Base-by-base conservation (phyloP, 495 filamentous ascomycete species). In the Diplogelasinospora grovesii region DNA sequence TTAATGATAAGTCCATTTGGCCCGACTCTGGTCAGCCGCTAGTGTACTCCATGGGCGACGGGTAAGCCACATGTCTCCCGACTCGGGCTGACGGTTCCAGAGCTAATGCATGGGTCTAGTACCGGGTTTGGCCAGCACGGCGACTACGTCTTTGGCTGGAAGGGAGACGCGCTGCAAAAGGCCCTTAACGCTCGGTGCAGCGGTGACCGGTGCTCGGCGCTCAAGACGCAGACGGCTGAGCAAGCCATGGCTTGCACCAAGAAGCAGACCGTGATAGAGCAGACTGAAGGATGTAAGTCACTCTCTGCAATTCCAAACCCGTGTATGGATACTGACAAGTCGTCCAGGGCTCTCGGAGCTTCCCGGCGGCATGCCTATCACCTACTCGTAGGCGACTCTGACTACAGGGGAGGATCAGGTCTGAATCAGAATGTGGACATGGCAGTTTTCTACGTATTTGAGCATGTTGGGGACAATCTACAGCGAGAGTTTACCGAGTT, bases 81-180 rank as follows among this genome's bases (percentile, higher is more conserved):
- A 76, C 54, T 78, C 77, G 50, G 54, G 15, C 22, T 39, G 6
- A 28, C 24, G 0, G 26, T 8, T 20, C 2, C n/a, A n/a, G n/a
- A n/a, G n/a, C n/a, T n/a, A n/a, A n/a, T n/a, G n/a, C n/a, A 20
- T 11, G 4, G 3, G 35, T 11, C n/a, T 24, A 59, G 56, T 0
- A 59, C 58, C 40, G 67, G 69, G 2, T 61, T 60, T 31, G 68
- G 67, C 18, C 59, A 65, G 21, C 69, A 71, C 43, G 69, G 67
- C 18, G 69, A 73, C 39, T 73, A 73, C 48, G 47, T 73, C 30
- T 73, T 71, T 49, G 69, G 69, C 22, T 73, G 69, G 68, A 58
- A 71, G 48, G 68, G 59, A 34, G 61, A 69, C 11, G 54, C 65
- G 3, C 61, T 73, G 9, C 68, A 68, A 56, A 50, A 51, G 15